Conservation (phyloP, 1,284 basidiomycete genomes). For the Heterobasidion parviporum region DNA sequence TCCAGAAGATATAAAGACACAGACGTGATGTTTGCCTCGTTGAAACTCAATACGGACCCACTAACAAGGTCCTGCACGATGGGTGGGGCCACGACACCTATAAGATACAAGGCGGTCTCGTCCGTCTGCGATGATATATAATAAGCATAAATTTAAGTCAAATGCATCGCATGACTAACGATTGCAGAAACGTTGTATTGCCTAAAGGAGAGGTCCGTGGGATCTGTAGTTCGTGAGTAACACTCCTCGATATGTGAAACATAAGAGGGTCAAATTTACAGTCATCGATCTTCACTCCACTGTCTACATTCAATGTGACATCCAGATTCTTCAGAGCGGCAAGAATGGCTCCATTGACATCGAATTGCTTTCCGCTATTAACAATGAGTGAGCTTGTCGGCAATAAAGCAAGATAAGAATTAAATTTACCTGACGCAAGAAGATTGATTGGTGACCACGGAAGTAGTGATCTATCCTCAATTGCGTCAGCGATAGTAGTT, state of each 20-base stretch:
- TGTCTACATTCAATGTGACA: conserved; percentile 43
- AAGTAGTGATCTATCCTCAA: conserved; percentile 38
- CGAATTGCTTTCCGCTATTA: conserved; percentile 53
- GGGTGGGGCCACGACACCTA: conserved; percentile 60
- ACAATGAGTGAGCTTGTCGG: conserved; percentile 10
- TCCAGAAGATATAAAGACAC: conserved; percentile 12
- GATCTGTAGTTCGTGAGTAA: conserved; percentile 24
- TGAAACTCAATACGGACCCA: conserved; percentile 47
- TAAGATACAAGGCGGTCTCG: conserved; percentile 55
- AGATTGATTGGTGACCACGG: conserved; percentile 43
- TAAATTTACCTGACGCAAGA: conserved; percentile 44
- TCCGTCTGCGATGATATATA: conserved; percentile 38
- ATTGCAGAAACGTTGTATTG: conserved; percentile 55
- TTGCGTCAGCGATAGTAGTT: background rate
- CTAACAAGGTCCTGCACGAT: conserved; percentile 65
- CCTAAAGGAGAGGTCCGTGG: conserved; percentile 54
- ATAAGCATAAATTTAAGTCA: background rate
- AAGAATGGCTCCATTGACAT: conserved; percentile 54
- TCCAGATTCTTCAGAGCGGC: conserved; percentile 51
- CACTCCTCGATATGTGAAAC: background rate
- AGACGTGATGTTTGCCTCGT: conserved; percentile 55
- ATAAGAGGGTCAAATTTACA: conserved; percentile 28
- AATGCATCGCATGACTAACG: conserved; percentile 24
- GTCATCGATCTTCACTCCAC: conserved; percentile 49
- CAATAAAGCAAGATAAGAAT: conserved; percentile 5